Conservation (phyloP, 768 basidiomycete genomes). For the Mrakia blollopis region DNA sequence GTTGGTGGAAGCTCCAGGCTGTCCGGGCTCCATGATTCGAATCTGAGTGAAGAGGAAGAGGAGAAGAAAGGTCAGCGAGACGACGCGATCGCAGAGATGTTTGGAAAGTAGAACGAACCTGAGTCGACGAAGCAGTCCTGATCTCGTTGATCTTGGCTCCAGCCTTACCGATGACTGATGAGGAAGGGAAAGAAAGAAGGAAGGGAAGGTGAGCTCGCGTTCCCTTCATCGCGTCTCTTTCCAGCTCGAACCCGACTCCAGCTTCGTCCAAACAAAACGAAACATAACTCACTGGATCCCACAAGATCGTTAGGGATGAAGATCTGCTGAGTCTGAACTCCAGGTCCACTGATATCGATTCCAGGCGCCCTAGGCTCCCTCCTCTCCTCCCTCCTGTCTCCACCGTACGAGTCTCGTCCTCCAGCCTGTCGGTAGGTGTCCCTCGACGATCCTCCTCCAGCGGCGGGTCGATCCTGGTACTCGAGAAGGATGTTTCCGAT, state of each 20-base stretch:
- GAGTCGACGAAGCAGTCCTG: slow-evolving; percentile 85
- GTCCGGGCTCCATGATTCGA: slow-evolving; percentile 78
- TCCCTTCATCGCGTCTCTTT: background rate
- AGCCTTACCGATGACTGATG: slow-evolving; percentile 81
- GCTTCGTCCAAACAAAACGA: background rate
- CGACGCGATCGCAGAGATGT: background rate
- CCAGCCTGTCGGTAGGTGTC: slow-evolving; percentile 60
- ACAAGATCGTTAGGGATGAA: slow-evolving; percentile 97
- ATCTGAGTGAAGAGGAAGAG: slow-evolving; percentile 76
- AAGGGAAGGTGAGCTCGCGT: slow-evolving; percentile 1
- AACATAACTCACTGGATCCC: slow-evolving; percentile 47
- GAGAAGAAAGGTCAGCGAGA: slow-evolving; percentile 60
- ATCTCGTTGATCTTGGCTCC: slow-evolving; percentile 99
- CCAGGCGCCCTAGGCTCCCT: slow-evolving; percentile 27
- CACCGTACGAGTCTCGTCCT: slow-evolving; percentile 38
- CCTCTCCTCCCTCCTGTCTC: slow-evolving; percentile 4
- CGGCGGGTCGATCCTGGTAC: slow-evolving; percentile 54
- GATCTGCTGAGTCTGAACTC: slow-evolving; percentile 85
- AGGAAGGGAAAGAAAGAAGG: background rate
- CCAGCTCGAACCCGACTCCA: no score
- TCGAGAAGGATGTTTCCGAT: slow-evolving; percentile 85
- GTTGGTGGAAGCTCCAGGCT: slow-evolving; percentile 61
- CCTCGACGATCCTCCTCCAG: slow-evolving; percentile 12
- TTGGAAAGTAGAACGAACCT: slow-evolving; percentile 43
- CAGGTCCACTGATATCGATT: slow-evolving; percentile 42